Evolutionary conservation across 495 filamentous ascomycete species (phyloP).

Genomic region (Sporormia fimetaria): DNA sequence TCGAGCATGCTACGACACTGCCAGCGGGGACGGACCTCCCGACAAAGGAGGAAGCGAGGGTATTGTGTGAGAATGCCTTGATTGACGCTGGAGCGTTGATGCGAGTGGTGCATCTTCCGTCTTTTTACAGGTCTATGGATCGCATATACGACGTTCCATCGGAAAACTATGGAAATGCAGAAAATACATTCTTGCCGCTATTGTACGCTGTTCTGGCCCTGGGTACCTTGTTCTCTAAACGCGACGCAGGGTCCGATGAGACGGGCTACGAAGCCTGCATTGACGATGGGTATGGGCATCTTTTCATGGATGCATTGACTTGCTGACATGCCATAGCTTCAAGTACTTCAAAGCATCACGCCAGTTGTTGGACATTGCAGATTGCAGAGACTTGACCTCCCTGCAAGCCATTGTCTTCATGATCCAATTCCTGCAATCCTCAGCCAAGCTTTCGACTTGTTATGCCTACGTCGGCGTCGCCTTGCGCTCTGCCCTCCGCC

Average conservation of each 20-base stretch:
- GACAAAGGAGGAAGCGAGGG: conserved; percentile 49
- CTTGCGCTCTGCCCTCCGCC: conserved; percentile 67
- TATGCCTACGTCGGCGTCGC: conserved; percentile 90
- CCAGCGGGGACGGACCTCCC: conserved; percentile 43
- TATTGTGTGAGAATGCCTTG: conserved; percentile 64
- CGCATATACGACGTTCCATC: conserved; percentile 62
- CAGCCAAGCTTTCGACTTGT: conserved; percentile 82
- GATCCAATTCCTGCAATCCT: conserved; percentile 84
- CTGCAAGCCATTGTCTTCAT: conserved; percentile 84
- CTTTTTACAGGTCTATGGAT: conserved; percentile 68
- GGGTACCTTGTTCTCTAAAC: conserved; percentile 68
- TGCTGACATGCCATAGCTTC: conserved; percentile 41
- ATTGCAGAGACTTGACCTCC: conserved; percentile 75
- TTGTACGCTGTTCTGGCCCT: conserved; percentile 76
- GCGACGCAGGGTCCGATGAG: conserved; percentile 36
- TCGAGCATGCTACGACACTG: conserved; percentile 32
- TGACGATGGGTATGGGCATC: conserved; percentile 57
- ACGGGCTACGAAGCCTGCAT: conserved; percentile 60
- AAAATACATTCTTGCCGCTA: conserved; percentile 72
- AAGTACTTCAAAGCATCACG: conserved; percentile 77
- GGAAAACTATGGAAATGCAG: conserved; percentile 59
- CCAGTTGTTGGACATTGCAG: conserved; percentile 76
- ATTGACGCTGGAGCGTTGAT: conserved; percentile 76
- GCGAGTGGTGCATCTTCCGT: conserved; percentile 78
- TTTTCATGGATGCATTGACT: not conserved